Conservation (phyloP, 2,329 filamentous ascomycete genomes). For the Dactylonectria estremocensis region DNA sequence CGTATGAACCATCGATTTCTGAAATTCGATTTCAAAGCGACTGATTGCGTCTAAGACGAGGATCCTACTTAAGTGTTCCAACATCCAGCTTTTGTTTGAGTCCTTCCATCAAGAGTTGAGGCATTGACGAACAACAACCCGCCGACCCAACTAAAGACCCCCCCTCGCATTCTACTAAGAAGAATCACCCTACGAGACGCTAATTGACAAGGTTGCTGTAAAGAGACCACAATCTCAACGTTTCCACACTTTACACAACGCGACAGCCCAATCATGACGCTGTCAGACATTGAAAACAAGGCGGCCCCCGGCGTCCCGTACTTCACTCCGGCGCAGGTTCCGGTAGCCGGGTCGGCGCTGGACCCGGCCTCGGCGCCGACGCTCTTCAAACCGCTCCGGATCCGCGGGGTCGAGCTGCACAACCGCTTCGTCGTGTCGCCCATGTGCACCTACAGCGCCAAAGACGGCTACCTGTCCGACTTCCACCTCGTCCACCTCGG, state of each 20-base stretch:
- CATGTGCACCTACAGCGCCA: conserved; percentile 74
- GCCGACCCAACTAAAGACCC: background rate
- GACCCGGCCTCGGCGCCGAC: conserved; percentile 62
- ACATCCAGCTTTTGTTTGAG: background rate
- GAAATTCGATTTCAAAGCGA: background rate
- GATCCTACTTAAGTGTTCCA: conserved; percentile 4
- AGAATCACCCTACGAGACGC: background rate
- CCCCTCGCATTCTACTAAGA: background rate
- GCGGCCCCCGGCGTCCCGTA: conserved; percentile 63
- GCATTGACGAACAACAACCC: background rate
- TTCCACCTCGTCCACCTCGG: conserved; percentile 90
- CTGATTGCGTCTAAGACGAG: background rate
- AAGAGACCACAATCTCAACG: background rate
- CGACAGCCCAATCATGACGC: conserved; percentile 32
- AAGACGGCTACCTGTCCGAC: conserved; percentile 79
- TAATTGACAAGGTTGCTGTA: background rate
- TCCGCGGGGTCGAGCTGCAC: conserved; percentile 66
- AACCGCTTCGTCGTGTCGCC: conserved; percentile 73
- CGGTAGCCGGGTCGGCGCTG: conserved; percentile 65
- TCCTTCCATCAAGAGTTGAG: background rate
- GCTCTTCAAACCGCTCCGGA: conserved; percentile 70
- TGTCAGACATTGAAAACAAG: conserved; percentile 51
- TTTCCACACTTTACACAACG: background rate
- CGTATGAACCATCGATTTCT: background rate
- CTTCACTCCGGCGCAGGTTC: conserved; percentile 69